Percentiles rank a stretch among this genome's conserved stretches.
phyloP scores from a whole-genome alignment of 169 alveolate species.

The Toxoplasma gondii region DNA sequence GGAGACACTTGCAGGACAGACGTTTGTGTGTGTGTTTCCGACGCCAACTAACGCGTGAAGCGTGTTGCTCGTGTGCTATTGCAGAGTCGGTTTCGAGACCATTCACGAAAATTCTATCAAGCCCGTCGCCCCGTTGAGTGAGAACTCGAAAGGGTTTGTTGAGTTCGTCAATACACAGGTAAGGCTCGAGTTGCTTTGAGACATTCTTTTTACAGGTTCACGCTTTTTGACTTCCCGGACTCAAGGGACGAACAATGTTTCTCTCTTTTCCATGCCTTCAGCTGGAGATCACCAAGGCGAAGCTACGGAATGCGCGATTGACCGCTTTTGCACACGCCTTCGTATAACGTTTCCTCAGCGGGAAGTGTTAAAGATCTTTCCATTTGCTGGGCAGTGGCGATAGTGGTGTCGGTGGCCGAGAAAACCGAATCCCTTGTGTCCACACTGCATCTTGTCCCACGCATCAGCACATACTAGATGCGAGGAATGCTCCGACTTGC shows the following conservation, averaged over 20 bases:
- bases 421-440: not conserved
- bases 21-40: not conserved
- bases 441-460: too few relatives aligned
- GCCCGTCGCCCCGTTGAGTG: constrained; percentile 44
- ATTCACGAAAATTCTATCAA: constrained; percentile 43
- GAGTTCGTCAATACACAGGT: constrained; percentile 63
- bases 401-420: not conserved
- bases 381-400: not conserved
- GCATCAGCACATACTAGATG: too few relatives aligned
- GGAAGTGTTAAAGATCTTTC: not conserved
- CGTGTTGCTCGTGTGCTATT: not conserved
- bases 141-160: constrained; percentile 37
- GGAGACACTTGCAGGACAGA: not conserved
- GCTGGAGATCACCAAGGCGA: constrained; percentile 55
- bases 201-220: not conserved
- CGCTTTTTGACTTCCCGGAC: not conserved
- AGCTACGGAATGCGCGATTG: constrained; percentile 61
- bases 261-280: not conserved
- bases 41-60: not conserved
- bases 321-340: constrained; percentile 63
- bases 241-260: not conserved
- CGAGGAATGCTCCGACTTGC: too few relatives aligned
- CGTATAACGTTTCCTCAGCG: not conserved
- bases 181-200: not conserved
- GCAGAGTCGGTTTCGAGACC: constrained; percentile 62